A percentile compares a stretch with the other conserved stretches of the same genome.
Evolutionary conservation across 2,329 filamentous ascomycete genomes (phyloP).

Genomic region (Colletotrichum caudatum): DNA sequence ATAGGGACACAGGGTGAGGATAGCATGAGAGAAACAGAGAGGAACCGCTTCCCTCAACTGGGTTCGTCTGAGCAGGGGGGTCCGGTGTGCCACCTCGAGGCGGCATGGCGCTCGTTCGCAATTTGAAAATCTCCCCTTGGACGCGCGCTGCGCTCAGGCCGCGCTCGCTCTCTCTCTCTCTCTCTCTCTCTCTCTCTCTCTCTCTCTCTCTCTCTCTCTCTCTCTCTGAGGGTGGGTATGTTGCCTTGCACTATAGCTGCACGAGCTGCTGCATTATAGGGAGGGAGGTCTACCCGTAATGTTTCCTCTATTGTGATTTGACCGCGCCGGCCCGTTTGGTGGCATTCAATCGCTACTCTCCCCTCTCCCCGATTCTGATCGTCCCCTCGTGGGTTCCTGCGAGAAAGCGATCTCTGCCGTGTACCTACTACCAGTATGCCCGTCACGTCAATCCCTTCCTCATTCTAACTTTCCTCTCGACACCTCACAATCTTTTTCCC

Average conservation of each 20-base stretch:
- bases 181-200: constrained; percentile 15
- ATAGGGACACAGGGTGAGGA: no score
- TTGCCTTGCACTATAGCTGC: neutral
- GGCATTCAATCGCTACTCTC: neutral
- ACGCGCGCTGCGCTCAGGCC: constrained; percentile 1
- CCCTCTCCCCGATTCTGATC: constrained; percentile 1
- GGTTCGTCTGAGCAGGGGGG: constrained; percentile 40
- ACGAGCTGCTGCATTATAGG: neutral
- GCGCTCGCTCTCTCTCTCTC: constrained; percentile 14
- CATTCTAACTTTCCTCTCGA: constrained; percentile 13
- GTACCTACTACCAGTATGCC: neutral
- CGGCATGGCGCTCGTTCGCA: constrained; percentile 38
- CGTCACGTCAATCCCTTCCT: constrained; percentile 35
- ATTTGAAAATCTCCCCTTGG: constrained; percentile 26
- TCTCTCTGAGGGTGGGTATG: neutral
- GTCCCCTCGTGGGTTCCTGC: constrained; percentile 33
- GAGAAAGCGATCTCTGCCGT: constrained; percentile 1
- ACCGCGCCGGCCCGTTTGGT: constrained; percentile 11
- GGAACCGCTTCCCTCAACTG: constrained; percentile 25
- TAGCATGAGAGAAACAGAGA: neutral
- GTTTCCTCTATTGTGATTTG: constrained; percentile 15
- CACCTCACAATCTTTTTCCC: constrained; percentile 16
- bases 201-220: neutral
- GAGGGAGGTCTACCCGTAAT: neutral
- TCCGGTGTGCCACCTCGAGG: constrained; percentile 19